Conservation (phyloP, 164 flowering plant species). For the Berberis vulgaris region DNA sequence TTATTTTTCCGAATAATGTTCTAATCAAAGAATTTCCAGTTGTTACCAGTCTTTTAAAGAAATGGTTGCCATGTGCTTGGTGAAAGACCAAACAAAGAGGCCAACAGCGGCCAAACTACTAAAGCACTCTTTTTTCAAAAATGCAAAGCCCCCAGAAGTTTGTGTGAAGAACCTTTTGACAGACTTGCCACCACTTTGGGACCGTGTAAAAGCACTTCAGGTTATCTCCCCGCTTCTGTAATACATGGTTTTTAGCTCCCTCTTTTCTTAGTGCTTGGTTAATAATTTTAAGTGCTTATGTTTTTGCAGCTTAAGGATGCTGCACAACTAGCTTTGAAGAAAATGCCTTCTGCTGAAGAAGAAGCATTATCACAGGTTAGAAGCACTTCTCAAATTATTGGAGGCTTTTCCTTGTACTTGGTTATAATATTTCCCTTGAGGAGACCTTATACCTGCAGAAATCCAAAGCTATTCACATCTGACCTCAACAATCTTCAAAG, state of each 20-base stretch:
- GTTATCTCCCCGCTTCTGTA: constrained; percentile 24
- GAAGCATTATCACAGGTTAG: constrained; percentile 96
- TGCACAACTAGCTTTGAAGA: constrained; percentile 88
- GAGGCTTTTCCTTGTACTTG: neutral
- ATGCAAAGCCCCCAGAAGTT: constrained; percentile 82
- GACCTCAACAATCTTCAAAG: too few relatives aligned
- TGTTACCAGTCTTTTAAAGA: constrained; percentile 95
- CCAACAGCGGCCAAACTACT: constrained; percentile 90
- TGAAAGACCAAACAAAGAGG: constrained; percentile 98
- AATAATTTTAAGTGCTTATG: constrained; percentile 5
- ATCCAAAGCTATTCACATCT: too few relatives aligned
- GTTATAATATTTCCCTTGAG: neutral
- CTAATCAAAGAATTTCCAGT: constrained; percentile 56
- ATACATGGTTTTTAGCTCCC: constrained; percentile 1
- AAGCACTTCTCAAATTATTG: constrained; percentile 3
- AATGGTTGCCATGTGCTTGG: constrained; percentile 99
- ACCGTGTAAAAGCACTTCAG: constrained; percentile 92
- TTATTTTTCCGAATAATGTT: constrained; percentile 12
- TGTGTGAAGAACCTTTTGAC: constrained; percentile 67
- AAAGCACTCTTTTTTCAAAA: constrained; percentile 86
- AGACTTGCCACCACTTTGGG: constrained; percentile 91
- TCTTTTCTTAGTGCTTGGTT: neutral
- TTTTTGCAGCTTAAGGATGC: constrained; percentile 85
- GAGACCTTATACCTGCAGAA: too few relatives aligned
- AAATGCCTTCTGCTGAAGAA: constrained; percentile 93